Evolutionary conservation across 805 yeast genomes (phyloP).

Genomic region (Tetrapisispora taiwanensis): DNA sequence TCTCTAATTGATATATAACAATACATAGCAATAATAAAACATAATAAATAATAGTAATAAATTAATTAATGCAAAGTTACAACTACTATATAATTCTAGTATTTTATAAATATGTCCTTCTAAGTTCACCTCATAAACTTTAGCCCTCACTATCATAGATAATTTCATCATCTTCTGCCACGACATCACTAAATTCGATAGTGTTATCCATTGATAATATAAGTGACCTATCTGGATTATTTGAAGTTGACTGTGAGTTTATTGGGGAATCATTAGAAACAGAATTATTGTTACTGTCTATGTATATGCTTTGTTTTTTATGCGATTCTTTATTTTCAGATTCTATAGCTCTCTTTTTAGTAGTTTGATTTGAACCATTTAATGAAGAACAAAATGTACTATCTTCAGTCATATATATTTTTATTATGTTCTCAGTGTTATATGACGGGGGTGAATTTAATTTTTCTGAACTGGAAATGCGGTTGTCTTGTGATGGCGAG

Average conservation of each 20-base stretch:
- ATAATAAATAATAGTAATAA: background rate
- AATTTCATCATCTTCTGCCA: slow-evolving; percentile 6
- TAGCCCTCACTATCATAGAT: slow-evolving; percentile 15
- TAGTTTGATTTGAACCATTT: background rate
- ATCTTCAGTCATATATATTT: background rate
- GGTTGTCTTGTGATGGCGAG: background rate
- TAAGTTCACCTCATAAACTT: too few species aligned
- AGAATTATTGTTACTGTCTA: background rate
- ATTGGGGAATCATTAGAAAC: background rate
- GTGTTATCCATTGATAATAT: background rate
- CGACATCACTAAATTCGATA: background rate
- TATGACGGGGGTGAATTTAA: background rate
- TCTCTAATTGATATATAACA: too few species aligned
- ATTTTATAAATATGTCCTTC: too few species aligned
- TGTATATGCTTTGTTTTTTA: background rate
- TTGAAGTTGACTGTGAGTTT: background rate
- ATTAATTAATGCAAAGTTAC: background rate
- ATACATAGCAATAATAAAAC: background rate
- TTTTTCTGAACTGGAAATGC: background rate
- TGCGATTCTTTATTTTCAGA: background rate
- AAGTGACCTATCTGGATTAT: background rate
- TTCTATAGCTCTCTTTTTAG: background rate
- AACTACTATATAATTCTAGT: too few species aligned
- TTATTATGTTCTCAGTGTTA: background rate
- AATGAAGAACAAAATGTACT: slow-evolving; percentile 1